Evolutionary conservation across 2,329 filamentous ascomycete genomes (phyloP), one percentile per base, ranked within the genome.

Genomic region (Nannizziopsis barbatae): DNA sequence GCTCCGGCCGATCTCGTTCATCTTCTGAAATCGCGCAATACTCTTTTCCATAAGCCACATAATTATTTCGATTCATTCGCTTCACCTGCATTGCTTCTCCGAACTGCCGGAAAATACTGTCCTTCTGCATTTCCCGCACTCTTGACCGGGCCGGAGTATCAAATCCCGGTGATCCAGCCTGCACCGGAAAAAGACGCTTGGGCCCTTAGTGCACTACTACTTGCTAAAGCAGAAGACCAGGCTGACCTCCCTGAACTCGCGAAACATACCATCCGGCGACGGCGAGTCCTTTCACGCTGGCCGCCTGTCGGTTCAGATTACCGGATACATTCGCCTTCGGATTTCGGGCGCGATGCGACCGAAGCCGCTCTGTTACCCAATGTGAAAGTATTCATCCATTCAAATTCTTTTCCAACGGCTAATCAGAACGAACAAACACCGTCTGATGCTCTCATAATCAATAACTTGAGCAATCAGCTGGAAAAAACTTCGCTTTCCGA

Each of bases 61-160:
- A 59, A 59, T 9, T 70, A 64, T 52, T 71, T 71, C 40, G 68
- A 71, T 50, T 53, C 66, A 0, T 71, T 71, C 49, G 67, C 69
- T 0, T 69, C 66, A 3, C 69, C 69, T 0, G 55, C 65, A 3
- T 52, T 71, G 5, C 68, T 71, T 42, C 60, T 71, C 7, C 64
- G 69, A 17, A 65, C 68, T 0, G 53, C 68, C 0, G 68, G 67
- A 0, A 61, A 63, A 44, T 65, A 69, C 38, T 64, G 64, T 4
- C 68, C 65, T 1, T 55, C 53, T 3, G 31, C 11, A 2, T 65
- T 65, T 38, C 65, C 65, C 1, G 49, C 53, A 12, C 67, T 67
- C 45, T 52, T 58, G 1, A 65, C 57, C 0, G 65, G 65, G 0
- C 57, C 62, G 1, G 60, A 58, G 2, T 61, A 66, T 46, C 63